These are phyloP conservation scores for Xylariaceae sp. DNA, from an alignment of 2,329 filamentous ascomycete genomes.

Conservation along the genomic window DNA sequence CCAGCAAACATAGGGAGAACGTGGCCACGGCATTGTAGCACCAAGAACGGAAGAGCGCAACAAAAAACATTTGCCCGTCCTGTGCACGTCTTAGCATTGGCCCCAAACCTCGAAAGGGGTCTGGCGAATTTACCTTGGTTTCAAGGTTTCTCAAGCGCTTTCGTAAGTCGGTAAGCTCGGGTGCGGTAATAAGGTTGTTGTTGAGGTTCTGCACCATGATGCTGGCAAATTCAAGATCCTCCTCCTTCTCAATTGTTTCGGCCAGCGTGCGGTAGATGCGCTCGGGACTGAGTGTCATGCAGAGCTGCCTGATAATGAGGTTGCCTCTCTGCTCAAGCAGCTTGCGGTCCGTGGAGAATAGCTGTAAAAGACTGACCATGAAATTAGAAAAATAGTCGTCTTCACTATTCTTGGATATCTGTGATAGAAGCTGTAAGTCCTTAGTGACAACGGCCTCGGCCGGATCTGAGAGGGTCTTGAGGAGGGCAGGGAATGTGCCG, in stretches of 20 bases:
- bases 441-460: slow-evolving; percentile 94
- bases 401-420: slow-evolving; percentile 94
- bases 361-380: slow-evolving; percentile 92
- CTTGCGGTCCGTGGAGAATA: slow-evolving; percentile 91
- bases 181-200: slow-evolving; percentile 97
- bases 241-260: slow-evolving; percentile 95
- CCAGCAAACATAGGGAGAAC: slow-evolving; percentile 90
- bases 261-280: slow-evolving; percentile 93
- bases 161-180: slow-evolving; percentile 84
- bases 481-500: slow-evolving; percentile 89
- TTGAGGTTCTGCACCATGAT: slow-evolving; percentile 99
- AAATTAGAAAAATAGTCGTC: slow-evolving; percentile 97
- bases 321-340: slow-evolving; percentile 91
- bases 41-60: slow-evolving; percentile 92
- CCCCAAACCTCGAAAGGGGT: background rate
- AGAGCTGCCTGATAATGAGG: slow-evolving; percentile 92
- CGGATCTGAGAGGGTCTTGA: slow-evolving; percentile 94
- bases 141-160: slow-evolving; percentile 89
- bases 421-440: slow-evolving; percentile 87
- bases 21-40: slow-evolving; percentile 98
- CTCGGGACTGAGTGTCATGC: slow-evolving; percentile 87
- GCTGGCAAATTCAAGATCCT: slow-evolving; percentile 96
- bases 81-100: slow-evolving; percentile 31
- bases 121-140: slow-evolving; percentile 58
- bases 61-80: slow-evolving; percentile 95